Evolutionary conservation across 306 rosid genomes (phyloP).

Genomic region (Cicer judaicum): DNA sequence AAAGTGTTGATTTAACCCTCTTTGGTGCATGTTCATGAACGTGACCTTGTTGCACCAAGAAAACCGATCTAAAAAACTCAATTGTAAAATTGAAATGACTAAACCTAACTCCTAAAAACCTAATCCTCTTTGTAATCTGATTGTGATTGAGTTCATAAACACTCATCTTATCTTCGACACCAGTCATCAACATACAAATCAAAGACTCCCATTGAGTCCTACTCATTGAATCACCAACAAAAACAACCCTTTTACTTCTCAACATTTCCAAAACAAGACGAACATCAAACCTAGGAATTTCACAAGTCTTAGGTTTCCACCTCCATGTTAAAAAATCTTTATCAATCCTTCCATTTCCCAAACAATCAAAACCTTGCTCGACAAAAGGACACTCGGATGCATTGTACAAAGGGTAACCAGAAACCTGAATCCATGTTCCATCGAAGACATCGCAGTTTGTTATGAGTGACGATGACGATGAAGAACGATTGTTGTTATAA

Average conservation of each 20-base stretch:
- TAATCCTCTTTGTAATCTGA: constrained; percentile 66
- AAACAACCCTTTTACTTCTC: constrained; percentile 73
- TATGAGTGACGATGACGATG: constrained; percentile 23
- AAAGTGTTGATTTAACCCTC: constrained; percentile 79
- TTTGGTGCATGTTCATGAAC: constrained; percentile 70
- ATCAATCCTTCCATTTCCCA: constrained; percentile 74
- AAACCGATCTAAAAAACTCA: constrained; percentile 85
- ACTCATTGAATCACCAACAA: constrained; percentile 93
- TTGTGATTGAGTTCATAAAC: constrained; percentile 81
- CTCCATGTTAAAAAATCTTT: constrained; percentile 73
- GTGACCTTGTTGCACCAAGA: constrained; percentile 67
- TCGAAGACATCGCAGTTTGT: constrained; percentile 62
- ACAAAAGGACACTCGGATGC: constrained; percentile 84
- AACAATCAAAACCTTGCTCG: constrained; percentile 78
- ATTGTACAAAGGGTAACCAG: constrained; percentile 66
- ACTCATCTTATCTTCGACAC: constrained; percentile 72
- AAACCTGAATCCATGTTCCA: constrained; percentile 71
- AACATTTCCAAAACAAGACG: constrained; percentile 59
- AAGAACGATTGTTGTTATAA: not conserved
- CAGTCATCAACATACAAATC: constrained; percentile 84
- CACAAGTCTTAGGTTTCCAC: constrained; percentile 75
- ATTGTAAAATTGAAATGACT: constrained; percentile 75
- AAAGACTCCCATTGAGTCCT: constrained; percentile 93
- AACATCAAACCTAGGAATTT: constrained; percentile 60
- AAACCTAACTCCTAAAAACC: constrained; percentile 77